Conservation (phyloP, 2,329 filamentous ascomycete species). For the Xylogone sp. region DNA sequence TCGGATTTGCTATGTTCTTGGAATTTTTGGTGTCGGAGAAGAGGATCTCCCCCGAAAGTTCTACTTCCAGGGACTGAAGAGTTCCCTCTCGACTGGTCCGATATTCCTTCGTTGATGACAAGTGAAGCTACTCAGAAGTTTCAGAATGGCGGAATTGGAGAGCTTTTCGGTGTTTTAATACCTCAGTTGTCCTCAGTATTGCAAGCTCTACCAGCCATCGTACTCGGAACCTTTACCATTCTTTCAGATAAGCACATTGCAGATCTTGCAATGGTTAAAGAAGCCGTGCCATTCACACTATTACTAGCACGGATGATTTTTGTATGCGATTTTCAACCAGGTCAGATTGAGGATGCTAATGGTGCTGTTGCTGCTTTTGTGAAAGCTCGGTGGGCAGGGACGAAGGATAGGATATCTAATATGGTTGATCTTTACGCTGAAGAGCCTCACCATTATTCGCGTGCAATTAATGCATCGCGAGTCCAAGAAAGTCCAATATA, state of each 20-base stretch:
- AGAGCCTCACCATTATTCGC: background rate
- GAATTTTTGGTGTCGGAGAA: conserved; percentile 23
- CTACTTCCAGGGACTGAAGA: conserved; percentile 6
- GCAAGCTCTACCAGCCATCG: conserved; percentile 16
- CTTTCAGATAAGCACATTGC: conserved; percentile 1
- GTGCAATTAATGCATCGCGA: background rate
- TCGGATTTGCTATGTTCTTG: conserved; percentile 26
- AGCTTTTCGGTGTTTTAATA: conserved; percentile 17
- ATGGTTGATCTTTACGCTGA: background rate
- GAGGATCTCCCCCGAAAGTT: background rate
- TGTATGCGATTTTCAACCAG: conserved; percentile 8
- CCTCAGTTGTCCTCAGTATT: conserved; percentile 11
- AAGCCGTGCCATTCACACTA: conserved; percentile 10
- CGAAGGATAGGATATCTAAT: conserved; percentile 7
- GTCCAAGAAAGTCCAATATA: conserved; percentile 6
- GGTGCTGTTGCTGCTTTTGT: conserved; percentile 12
- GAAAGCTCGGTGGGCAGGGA: conserved; percentile 10
- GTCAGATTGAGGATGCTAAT: conserved; percentile 1
- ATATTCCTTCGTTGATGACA: conserved; percentile 12
- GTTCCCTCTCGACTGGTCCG: conserved; percentile 19
- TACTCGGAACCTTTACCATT: conserved; percentile 23
- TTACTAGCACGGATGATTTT: conserved; percentile 8
- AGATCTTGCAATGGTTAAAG: background rate
- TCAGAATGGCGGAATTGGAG: conserved; percentile 9
- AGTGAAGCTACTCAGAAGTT: conserved; percentile 7